Evolutionary conservation across 2,329 filamentous ascomycete genomes (phyloP), one percentile per base, ranked within the genome.

Genomic region (Colletotrichum chlorophyti): DNA sequence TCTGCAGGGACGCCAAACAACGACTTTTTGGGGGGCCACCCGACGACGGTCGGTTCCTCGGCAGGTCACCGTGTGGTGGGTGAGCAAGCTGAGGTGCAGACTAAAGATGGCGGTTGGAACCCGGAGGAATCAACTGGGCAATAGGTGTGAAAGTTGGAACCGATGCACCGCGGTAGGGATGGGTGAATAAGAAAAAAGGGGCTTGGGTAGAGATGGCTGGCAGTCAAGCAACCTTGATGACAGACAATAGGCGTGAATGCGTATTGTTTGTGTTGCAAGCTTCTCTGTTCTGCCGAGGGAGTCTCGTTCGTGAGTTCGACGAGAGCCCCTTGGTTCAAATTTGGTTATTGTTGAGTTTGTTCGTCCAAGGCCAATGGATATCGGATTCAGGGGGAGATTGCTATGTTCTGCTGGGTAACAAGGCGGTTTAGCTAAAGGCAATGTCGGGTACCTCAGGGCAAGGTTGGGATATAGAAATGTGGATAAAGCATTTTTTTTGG

Each of bases 361-460:
- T 21, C 19, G 42, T 35, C 37, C 42, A 51, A 31, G 26, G 31
- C 29, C 31, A 26, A 45, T 55, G 32, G 51, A 50, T 59, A 57
- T 55, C 51, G 24, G 51, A 57, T 59, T 59, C 57, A 59, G 57
- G 57, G 55, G 57, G 57, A 59, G 43, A 59, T 59, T 59, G 53
- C 53, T 59, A n/a, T n/a, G 38, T 51, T 49, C 47, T 55, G 51
- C 57, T 49, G 51, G 37, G 38, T 29, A 59, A 37, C 43, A 51
- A 50, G 43, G n/a, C 50, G 43, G 26, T 45, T 45, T 59, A 46
- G 43, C 57, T 57, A 49, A 40, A 55, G n/a, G n/a, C n/a, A n/a
- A n/a, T n/a, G n/a, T n/a, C n/a, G n/a, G n/a, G n/a, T n/a, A n/a
- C n/a, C n/a, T n/a, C n/a, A n/a, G n/a, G n/a, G n/a, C n/a, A n/a